Evolutionary conservation across 495 filamentous ascomycete genomes (phyloP), one percentile per base, ranked within the genome.

Genomic region (Aspergillus avenaceus): DNA sequence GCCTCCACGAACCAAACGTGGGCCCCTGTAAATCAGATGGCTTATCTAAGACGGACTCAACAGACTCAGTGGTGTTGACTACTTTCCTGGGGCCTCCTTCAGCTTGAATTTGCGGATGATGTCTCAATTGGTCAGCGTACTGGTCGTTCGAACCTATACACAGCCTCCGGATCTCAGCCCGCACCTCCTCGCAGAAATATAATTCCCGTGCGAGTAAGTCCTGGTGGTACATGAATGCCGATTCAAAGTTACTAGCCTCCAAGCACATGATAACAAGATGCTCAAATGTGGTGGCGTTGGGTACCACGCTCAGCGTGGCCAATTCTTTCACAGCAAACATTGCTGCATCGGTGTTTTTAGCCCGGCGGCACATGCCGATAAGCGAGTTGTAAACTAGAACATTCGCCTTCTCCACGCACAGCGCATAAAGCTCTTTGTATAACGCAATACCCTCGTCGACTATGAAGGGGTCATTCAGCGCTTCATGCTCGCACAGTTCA

Each of bases 261-360:
- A 85, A 54, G 57, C 85, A 88, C 50, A 86, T 77, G 16, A 85
- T 65, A 31, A 92, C 80, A 14, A 95, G 60, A 23, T 77, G 69
- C 54, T 92, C 85, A 56, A 88, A 88, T 2, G 85, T 88, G 32
- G 71, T 54, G 14, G 61, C 56, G 45, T 86, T 72, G 1, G 88
- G 84, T 16, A 71, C 55, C 24, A 92, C 65, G 8, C 72, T 70
- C 31, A 86, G 72, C 18, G 79, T 75, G 1, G 79, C 66, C 84
- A 95, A 91, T 61, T 96, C 91, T 13, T 77, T 73, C 13, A 84
- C 77, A 1, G 93, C 55, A 58, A 89, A 88, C 67, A 84, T 82
- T 45, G 83, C 84, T 1, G 75, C 61, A 41, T 79, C 76, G 45
- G 77, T 79, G 37, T 74, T 70, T 16, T 59, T 53, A 13, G 63